A percentile compares a stretch with the other conserved stretches of the same genome.
Evolutionary conservation across 805 yeast genomes (phyloP).

Genomic region (Nakazawaea ishiwadae): DNA sequence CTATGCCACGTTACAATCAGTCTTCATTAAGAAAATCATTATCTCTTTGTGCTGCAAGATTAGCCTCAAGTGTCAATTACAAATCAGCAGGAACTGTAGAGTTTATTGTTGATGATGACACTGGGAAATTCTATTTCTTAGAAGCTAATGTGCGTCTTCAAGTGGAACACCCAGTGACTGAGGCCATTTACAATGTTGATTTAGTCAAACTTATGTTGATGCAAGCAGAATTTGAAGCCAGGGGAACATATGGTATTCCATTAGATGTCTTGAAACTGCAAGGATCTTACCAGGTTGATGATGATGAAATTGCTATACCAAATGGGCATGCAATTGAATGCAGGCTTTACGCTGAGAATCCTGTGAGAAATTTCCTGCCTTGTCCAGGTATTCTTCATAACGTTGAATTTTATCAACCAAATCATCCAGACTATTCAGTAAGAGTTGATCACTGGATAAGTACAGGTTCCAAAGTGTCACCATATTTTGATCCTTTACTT

Average conservation of each 20-base stretch:
- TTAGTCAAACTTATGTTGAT: constrained; percentile 22
- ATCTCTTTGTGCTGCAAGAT: constrained; percentile 16
- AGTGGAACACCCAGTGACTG: constrained; percentile 27
- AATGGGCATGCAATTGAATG: constrained; percentile 25
- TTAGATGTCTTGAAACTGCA: constrained; percentile 11
- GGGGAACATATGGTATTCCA: constrained; percentile 18
- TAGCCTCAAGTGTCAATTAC: constrained; percentile 21
- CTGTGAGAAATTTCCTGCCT: constrained; percentile 22
- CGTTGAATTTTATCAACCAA: constrained; percentile 16
- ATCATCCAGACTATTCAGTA: constrained; percentile 9
- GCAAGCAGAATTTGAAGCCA: constrained; percentile 22
- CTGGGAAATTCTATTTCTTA: constrained; percentile 21
- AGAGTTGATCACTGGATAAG: constrained; percentile 25
- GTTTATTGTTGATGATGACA: constrained; percentile 23
- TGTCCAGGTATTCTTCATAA: constrained; percentile 23
- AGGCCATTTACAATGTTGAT: constrained; percentile 21
- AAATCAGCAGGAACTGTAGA: constrained; percentile 28
- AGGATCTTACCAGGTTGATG: constrained; percentile 9
- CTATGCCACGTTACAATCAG: constrained; percentile 9
- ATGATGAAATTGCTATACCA: constrained; percentile 18
- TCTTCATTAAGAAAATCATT: constrained; percentile 17
- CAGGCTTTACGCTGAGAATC: constrained; percentile 25
- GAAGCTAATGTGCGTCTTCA: constrained; percentile 27
- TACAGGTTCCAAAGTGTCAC: constrained; percentile 23
- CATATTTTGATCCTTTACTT: constrained; percentile 26